Evolutionary conservation across 1,139 yeast species (phyloP).

Genomic region (Diutina sp.): DNA sequence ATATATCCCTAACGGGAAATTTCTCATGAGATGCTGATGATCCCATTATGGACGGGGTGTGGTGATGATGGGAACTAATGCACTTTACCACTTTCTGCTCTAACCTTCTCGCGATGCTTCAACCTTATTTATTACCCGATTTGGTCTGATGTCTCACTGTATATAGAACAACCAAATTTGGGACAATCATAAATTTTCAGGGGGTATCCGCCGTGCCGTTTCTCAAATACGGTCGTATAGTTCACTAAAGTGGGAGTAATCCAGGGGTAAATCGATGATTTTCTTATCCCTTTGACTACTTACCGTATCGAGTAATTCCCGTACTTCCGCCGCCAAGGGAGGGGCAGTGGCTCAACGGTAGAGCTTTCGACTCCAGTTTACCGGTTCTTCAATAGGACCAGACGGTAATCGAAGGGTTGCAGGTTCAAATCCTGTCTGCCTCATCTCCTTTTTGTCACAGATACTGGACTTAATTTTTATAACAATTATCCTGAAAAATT

Average conservation of each 20-base stretch:
- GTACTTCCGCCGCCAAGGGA: not conserved
- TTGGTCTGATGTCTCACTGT: no score
- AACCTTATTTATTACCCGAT: no score
- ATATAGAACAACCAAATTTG: not conserved
- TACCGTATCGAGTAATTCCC: not conserved
- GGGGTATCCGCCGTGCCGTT: not conserved
- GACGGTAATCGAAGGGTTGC: conserved; percentile 10
- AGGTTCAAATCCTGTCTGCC: conserved; percentile 12
- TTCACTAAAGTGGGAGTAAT: no score
- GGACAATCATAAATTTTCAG: not conserved
- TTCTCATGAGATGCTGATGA: no score
- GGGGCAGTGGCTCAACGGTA: conserved; percentile 92
- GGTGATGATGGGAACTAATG: no score
- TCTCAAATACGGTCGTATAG: no score
- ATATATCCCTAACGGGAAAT: no score
- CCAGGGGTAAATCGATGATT: no score
- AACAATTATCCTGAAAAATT: not conserved
- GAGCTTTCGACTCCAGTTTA: conserved; percentile 74
- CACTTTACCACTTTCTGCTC: no score
- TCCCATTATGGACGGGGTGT: no score
- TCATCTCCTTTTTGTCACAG: conserved; percentile 3
- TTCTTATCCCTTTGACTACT: not conserved
- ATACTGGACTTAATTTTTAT: not conserved
- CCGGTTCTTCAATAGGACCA: not conserved
- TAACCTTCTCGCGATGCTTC: no score